phyloP scores from a whole-genome alignment of 2,329 filamentous ascomycete genomes.

The Xylariaceae sp. region DNA sequence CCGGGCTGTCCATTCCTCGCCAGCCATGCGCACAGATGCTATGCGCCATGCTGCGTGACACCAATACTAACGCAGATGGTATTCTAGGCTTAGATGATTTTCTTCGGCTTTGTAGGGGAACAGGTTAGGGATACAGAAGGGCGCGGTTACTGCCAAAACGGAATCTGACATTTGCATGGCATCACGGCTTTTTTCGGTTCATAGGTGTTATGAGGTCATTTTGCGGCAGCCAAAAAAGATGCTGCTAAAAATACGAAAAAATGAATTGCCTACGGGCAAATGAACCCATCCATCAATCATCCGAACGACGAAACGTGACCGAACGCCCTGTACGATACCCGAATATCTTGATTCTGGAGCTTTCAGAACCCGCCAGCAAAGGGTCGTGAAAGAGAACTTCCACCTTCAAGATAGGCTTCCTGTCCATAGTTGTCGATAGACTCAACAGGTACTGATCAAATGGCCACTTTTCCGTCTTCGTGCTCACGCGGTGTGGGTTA shows the following conservation, averaged over 20 bases:
- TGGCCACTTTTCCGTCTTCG: too few species aligned
- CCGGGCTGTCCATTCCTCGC: neutral
- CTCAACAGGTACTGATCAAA: too few species aligned
- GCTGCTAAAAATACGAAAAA: conserved; percentile 33
- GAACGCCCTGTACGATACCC: conserved; percentile 1
- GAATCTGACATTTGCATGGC: conserved; percentile 39
- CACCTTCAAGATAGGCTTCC: too few species aligned
- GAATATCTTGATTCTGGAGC: neutral
- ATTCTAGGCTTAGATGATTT: conserved; percentile 26
- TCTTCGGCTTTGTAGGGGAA: conserved; percentile 21
- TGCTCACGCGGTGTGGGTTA: too few species aligned
- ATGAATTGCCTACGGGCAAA: conserved; percentile 30
- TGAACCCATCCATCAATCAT: conserved; percentile 7
- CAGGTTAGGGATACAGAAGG: conserved; percentile 29
- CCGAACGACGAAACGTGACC: conserved; percentile 14
- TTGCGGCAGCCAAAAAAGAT: conserved; percentile 31
- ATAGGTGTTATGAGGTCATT: conserved; percentile 38
- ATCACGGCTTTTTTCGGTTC: conserved; percentile 38
- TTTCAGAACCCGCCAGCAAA: too few species aligned
- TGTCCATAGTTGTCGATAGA: too few species aligned
- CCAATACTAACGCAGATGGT: conserved; percentile 1
- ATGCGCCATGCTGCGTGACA: neutral
- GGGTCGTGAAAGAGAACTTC: too few species aligned
- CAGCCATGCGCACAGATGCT: neutral
- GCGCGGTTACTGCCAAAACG: conserved; percentile 33